Base-by-base conservation (phyloP, 768 basidiomycete species). In the Amanita brunnescens region DNA sequence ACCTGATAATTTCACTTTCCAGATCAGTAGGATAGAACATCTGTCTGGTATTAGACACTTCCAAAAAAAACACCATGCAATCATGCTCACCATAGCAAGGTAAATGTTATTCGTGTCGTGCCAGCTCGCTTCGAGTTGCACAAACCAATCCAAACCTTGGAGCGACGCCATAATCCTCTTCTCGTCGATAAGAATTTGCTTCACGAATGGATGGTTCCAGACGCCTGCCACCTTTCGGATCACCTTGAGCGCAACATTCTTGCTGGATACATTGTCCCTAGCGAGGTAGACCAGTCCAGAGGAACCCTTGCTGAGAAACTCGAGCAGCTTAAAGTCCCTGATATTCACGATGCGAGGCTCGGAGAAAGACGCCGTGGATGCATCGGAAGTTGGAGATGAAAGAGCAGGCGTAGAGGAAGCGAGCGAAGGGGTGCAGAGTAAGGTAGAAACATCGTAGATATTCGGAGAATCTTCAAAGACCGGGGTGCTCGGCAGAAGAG, bases 201-300 rank as follows among this genome's bases (percentile, higher is more conserved):
- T 51, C 9, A 63, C 57, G 2, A 52, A 49, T 24, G 61, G 57
- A 51, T 66, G 61, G 12, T 57, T 47, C 5, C 64, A 42, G 7
- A 63, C 51, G 9, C 51, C 55, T 16, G 52, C 45, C 13, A 40
- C 47, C 43, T 64, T 62, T 14, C 54, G 49, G n/a, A 67, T 58
- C 14, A 68, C 61, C 55, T 68, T 68, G 12, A 68, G 51, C 3
- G 67, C 67, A 34, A 63, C 34, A 30, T 54, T 57, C 20, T 47
- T 54, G 21, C 53, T 55, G 6, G 64, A 55, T 7, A 60, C 53
- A 7, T 43, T 55, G 46, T 66, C 60, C 37, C 56, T 59, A 54
- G 59, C 63, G 39, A 58, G 56, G 42, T 61, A 68, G 6, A 66
- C 64, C 44, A 60, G 58, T 20, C 63, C 62, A 20, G 56, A 58